Conservation (phyloP, 1,284 basidiomycete genomes). For the Dichomitus squalens region DNA sequence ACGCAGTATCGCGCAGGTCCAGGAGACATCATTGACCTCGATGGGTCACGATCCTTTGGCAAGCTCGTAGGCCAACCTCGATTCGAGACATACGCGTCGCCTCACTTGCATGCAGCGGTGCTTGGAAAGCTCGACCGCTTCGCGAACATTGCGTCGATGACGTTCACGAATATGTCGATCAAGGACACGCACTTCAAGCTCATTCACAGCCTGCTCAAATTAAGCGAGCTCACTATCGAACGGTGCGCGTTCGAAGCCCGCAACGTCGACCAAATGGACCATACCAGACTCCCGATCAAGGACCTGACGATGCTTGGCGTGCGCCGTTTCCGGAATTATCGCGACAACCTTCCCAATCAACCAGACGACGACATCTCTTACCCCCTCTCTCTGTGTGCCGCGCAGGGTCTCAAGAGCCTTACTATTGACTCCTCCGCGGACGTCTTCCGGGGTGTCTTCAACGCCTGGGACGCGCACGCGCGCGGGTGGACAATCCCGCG, state of each 20-base stretch:
- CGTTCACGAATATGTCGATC: slow-evolving; percentile 37
- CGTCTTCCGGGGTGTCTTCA: slow-evolving; percentile 37
- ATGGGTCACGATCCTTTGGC: slow-evolving; percentile 4
- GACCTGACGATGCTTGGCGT: slow-evolving; percentile 37
- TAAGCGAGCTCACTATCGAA: slow-evolving; percentile 39
- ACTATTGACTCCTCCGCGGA: slow-evolving; percentile 42
- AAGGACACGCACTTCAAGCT: slow-evolving; percentile 35
- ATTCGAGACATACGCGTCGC: background rate
- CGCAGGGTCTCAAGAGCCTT: slow-evolving; percentile 36
- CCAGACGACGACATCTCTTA: slow-evolving; percentile 23
- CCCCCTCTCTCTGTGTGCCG: slow-evolving; percentile 34
- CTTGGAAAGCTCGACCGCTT: slow-evolving; percentile 34
- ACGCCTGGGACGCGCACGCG: slow-evolving; percentile 17
- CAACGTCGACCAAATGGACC: slow-evolving; percentile 23
- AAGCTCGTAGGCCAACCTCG: too few species aligned
- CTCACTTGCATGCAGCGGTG: slow-evolving; percentile 30
- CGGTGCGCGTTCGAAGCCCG: slow-evolving; percentile 34
- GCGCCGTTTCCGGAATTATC: slow-evolving; percentile 19
- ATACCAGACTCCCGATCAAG: slow-evolving; percentile 39
- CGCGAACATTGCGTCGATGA: slow-evolving; percentile 35
- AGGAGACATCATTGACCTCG: slow-evolving; percentile 11
- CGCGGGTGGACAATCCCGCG: slow-evolving; percentile 32
- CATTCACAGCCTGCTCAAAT: slow-evolving; percentile 36
- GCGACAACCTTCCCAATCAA: background rate
- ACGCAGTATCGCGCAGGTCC: slow-evolving; percentile 23